A percentile compares a stretch with the other conserved stretches of the same genome.
Evolutionary conservation across 108 stramenopile genomes (phyloP).

Genomic region (Skeletonema marinoi): DNA sequence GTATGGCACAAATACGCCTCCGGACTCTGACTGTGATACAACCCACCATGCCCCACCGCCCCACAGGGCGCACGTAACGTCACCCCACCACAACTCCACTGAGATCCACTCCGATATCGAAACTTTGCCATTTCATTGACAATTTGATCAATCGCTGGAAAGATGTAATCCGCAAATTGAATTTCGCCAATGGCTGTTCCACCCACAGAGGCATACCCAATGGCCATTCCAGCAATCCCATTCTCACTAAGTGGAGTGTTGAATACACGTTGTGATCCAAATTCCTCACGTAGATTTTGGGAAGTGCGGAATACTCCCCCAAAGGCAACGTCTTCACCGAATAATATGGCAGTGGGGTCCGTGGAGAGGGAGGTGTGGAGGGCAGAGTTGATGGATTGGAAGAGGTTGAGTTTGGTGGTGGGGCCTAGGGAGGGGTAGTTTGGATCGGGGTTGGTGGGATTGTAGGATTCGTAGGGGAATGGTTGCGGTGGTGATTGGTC

Average conservation of each 20-base stretch:
- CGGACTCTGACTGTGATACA: slow-evolving; percentile 96
- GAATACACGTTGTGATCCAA: slow-evolving; percentile 90
- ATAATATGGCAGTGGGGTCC: slow-evolving; percentile 80
- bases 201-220: slow-evolving; percentile 95
- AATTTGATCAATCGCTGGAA: slow-evolving; percentile 97
- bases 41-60: slow-evolving; percentile 92
- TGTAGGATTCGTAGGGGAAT: background rate
- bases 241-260: slow-evolving; percentile 95
- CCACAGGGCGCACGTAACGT: slow-evolving; percentile 94
- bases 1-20: slow-evolving; percentile 96
- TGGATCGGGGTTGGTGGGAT: slow-evolving; percentile 8
- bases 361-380: slow-evolving; percentile 68
- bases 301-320: slow-evolving; percentile 98
- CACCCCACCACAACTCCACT: slow-evolving; percentile 96
- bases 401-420: slow-evolving; percentile 61
- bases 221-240: slow-evolving; percentile 92
- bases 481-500: background rate
- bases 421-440: slow-evolving; percentile 27
- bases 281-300: slow-evolving; percentile 68
- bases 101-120: slow-evolving; percentile 92
- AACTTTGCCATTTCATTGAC: slow-evolving; percentile 98
- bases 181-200: slow-evolving; percentile 98
- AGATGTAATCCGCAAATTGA: slow-evolving; percentile 95
- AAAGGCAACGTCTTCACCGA: slow-evolving; percentile 98
- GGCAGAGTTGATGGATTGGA: slow-evolving; percentile 82